Evolutionary conservation across 1,139 yeast species (phyloP), one percentile per base, ranked within the genome.

Genomic region (Saccharomyces hybrid): DNA sequence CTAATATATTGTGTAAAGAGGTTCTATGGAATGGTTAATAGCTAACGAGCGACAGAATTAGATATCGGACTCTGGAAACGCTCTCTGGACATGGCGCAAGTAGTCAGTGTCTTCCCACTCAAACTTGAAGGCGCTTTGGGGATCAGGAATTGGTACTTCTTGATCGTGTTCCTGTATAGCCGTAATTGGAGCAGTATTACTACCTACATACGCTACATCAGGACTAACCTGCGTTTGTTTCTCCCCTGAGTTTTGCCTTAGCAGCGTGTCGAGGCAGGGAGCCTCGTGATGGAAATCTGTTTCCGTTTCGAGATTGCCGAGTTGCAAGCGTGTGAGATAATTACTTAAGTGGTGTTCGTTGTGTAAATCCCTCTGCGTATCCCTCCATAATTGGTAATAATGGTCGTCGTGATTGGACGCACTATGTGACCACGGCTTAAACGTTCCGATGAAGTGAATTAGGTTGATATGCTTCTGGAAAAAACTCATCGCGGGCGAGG

Each of bases 371-470:
- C 38, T 5, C n/a, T 32, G 9, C 4, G 38, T 13, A 13, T 32
- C 14, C 14, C 38, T 32, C 38, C 38, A 32, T 32, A 32, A 5
- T 32, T 32, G 38, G 9, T 32, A 13, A 32, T 32, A 32, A 5
- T 5, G 9, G 9, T 32, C 9, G 1, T 32, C 38, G 14, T 32
- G 14, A 4, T 32, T 13, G 14, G 9, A 32, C 4, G 38, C 14
- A 32, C 8, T 32, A 13, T 32, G 38, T 32, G 38, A 32, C 98
- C 98, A 93, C 0, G 99, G 99, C 69, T 93, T 91, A 46, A 67
- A 62, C 1, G 80, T 73, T 0, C 98, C 98, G 59, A 90, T 88
- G 64, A 84, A 93, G 70, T 93, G 99, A 25, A 88, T 74, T 38
- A 86, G 73, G 56, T 81, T 80, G 51, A 89, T 79, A 32, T 79